phyloP scores from a whole-genome alignment of 2,329 filamentous ascomycete genomes.

The Spiromastix sp. region DNA sequence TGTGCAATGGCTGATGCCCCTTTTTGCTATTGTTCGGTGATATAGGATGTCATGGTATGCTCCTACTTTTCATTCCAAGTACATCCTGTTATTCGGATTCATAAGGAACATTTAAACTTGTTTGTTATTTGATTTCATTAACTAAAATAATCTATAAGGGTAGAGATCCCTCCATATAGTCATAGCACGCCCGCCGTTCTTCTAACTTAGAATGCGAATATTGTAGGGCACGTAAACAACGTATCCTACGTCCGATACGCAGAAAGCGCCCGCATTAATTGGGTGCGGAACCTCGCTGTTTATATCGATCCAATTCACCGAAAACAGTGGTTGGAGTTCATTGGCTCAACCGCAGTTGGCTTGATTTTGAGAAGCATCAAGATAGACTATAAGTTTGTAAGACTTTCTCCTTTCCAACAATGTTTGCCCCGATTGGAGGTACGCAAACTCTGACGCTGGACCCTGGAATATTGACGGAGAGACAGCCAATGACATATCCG shows the following conservation, averaged over 20 bases:
- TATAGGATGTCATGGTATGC: slow-evolving; percentile 39
- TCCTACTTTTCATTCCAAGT: background rate
- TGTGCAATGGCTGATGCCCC: slow-evolving; percentile 18
- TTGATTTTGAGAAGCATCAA: slow-evolving; percentile 71
- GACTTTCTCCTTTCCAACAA: no score
- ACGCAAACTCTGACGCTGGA: no score
- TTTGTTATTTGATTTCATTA: no score
- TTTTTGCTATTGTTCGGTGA: background rate
- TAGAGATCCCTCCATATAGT: slow-evolving; percentile 1
- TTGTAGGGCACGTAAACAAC: slow-evolving; percentile 71
- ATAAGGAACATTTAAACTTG: no score
- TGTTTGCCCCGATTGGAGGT: no score
- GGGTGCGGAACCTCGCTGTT: slow-evolving; percentile 59
- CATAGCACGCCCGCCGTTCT: background rate
- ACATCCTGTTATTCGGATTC: slow-evolving; percentile 1
- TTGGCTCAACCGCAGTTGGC: slow-evolving; percentile 56
- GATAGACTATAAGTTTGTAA: slow-evolving; percentile 78
- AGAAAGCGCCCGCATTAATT: slow-evolving; percentile 71
- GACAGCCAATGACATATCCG: slow-evolving; percentile 69
- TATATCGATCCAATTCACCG: slow-evolving; percentile 52
- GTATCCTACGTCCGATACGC: slow-evolving; percentile 75
- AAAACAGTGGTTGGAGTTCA: slow-evolving; percentile 57
- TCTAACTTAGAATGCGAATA: slow-evolving; percentile 11
- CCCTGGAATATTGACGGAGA: no score
- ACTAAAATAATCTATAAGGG: slow-evolving; percentile 2